Base-by-base conservation (phyloP, 768 basidiomycete species). In the Sporobolomyces pararoseus region DNA sequence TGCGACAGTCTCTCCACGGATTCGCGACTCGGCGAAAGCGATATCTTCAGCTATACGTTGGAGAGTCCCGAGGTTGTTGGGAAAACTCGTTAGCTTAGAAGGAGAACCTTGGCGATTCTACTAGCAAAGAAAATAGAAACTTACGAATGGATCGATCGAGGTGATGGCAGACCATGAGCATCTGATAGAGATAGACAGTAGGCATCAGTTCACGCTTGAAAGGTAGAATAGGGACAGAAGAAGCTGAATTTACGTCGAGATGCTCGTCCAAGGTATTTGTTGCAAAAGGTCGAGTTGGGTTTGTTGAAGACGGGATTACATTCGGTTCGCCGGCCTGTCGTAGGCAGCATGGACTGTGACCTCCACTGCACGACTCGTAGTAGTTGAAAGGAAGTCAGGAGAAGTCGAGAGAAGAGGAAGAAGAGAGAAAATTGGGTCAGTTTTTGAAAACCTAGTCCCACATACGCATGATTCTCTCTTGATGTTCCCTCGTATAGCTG, bases 81-180 rank as follows among this genome's bases (percentile, higher is more conserved):
- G 51, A 32, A 29, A 27, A 39, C 39, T 9, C 39, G 39, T 42
- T 9, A 42, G 39, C 39, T 42, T 42, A 31, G 37, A 7, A 66
- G 31, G 19, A 49, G 39, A 27, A 55, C n/a, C n/a, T n/a, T n/a
- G n/a, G 27, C 19, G 9, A 12, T 2, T 2, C 27, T 14, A 23
- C 12, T 21, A 9, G 34, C 14, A 17, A 17, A 44, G 7, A 14
- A 12, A 32, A n/a, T 2, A 25, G 29, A 7, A 5, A 47, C 67
- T 42, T 4, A 68, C 63, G 70, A 51, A 72, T 70, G 1, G 63
- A 85, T 74, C 83, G 86, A 81, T 96, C 91, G 65, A 99, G 85
- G 79, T 99, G 95, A 79, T 99, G 95, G 79, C 93, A 96, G n/a
- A 97, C 93, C 92, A 98, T 97, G 29, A 98, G 83, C 96, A 98